Base-by-base conservation (phyloP, 495 filamentous ascomycete genomes). In the Hypoxylon rickii region DNA sequence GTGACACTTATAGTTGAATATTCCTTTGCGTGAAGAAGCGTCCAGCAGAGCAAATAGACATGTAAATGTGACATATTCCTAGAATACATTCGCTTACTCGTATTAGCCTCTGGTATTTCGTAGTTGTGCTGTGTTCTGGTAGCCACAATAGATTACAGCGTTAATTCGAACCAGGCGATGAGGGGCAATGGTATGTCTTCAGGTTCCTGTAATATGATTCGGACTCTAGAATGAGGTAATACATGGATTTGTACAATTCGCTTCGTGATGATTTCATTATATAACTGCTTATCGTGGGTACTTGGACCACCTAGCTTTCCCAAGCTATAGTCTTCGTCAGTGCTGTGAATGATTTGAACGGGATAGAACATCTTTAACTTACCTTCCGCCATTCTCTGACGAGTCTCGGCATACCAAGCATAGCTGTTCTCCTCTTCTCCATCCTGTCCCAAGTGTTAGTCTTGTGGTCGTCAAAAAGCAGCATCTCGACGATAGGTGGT, bases 381-480 rank as follows among this genome's bases (percentile, higher is more conserved):
- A 94, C 91, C 87, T 90, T 85, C 76, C 96, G 94, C 95, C 94
- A 98, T 73, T 86, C 77, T 71, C 87, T 79, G 62, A 98, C 86
- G 76, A 96, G 82, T 65, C 86, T 80, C 57, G 92, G 90, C 94
- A 98, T 98, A 51, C 83, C 86, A 76, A 89, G 68, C 92, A 98
- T 97, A 44, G 94, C 94, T 72, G 89, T 79, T 80, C 86, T 87
- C 70, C 92, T 83, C 76, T 87, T 84, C 71, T 96, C 92, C 77
- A 97, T 81, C 70, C 88, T 86, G 61, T 51, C n/a, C 16, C 6
- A 13, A 13, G 5, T 33, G 53, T 70, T 60, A 61, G 64, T 29
- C 48, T 58, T 59, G n/a, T 11, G 15, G 45, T 38, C n/a, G 15
- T 11, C 3, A 26, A 24, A 7, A n/a, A 38, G 36, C 1, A 22